A percentile compares a stretch with the other conserved stretches of the same genome.
Conservation (phyloP, 345 rosid genomes). For the Eucalyptus dawsonii region DNA sequence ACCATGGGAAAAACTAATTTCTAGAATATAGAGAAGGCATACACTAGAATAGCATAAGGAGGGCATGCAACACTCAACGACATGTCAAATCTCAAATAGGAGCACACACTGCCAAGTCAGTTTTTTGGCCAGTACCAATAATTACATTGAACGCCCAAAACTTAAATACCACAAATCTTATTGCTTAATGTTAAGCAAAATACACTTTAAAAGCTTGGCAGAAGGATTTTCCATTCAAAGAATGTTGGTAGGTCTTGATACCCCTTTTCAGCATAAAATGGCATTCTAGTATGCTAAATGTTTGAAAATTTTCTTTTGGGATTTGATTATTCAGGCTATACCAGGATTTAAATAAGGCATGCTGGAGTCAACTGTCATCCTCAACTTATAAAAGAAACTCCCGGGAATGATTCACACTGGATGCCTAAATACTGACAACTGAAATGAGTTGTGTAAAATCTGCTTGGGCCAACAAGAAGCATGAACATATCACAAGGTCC, state of each 20-base stretch:
- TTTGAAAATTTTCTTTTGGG: background rate
- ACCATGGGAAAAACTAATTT: background rate
- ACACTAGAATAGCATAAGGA: background rate
- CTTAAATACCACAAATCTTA: background rate
- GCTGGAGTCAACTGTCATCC: background rate
- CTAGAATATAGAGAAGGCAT: background rate
- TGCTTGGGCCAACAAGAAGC: background rate
- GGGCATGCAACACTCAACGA: background rate
- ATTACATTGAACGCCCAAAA: background rate
- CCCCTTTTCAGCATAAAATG: background rate
- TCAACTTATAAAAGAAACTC: background rate
- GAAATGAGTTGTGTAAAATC: background rate
- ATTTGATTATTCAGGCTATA: background rate
- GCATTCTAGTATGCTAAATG: background rate
- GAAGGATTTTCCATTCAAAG: background rate
- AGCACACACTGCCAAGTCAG: background rate
- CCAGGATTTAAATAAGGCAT: background rate
- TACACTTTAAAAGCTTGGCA: background rate
- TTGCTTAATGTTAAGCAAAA: background rate
- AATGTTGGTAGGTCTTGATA: background rate
- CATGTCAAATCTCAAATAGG: background rate
- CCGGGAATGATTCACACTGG: background rate
- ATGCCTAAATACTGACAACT: background rate
- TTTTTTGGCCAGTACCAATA: background rate
- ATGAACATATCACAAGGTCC: background rate